Evolutionary conservation across 2,329 filamentous ascomycete genomes (phyloP), one percentile per base, ranked within the genome.

Genomic region (Fusarium goolgardi): DNA sequence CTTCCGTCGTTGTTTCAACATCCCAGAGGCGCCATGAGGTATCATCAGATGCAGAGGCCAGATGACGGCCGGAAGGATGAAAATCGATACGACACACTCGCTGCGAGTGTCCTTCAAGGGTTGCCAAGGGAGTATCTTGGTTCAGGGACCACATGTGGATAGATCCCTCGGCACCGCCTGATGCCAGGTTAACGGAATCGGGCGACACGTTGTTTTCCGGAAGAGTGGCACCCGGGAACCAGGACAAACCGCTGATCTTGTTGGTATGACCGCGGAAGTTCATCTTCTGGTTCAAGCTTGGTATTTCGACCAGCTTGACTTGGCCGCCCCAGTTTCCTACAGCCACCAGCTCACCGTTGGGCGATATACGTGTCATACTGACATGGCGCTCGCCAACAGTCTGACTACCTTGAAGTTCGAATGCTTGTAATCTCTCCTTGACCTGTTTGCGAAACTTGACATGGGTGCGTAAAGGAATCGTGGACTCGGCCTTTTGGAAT

Each of bases 21-120:
- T 98, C 95, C 95, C 96, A 99, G 34, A 99, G 83, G 44, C 95
- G 89, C 96, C 96, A 99, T 1, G 96, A 97, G 3, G 94, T 97
- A 76, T 99, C 96, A 74, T 96, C 96, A 0, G 94, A 97, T 9
- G 96, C 96, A 1, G 94, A 97, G 7, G 95, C 96, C 8, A 98
- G 83, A 75, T 95, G 98, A 65, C 86, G 86, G 5, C 95, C 95
- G 0, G 93, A 97, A 0, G 96, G 96, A 71, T 99, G 96, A 75
- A 98, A 97, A 61, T 97, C 96, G 15, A 97, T 91, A 58, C 95
- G 89, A 73, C 94, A 97, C 11, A 99, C 94, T 64, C 96, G 90
- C 55, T 91, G 92, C 6, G 87, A 90, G 75, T 99, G 96, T 1
- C 95, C 96, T 25, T 90, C 86, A 0, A 98, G 83, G 0, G 92